Evolutionary conservation across 2,329 filamentous ascomycete species (phyloP).

Genomic region (Pestalotiopsis sp.): DNA sequence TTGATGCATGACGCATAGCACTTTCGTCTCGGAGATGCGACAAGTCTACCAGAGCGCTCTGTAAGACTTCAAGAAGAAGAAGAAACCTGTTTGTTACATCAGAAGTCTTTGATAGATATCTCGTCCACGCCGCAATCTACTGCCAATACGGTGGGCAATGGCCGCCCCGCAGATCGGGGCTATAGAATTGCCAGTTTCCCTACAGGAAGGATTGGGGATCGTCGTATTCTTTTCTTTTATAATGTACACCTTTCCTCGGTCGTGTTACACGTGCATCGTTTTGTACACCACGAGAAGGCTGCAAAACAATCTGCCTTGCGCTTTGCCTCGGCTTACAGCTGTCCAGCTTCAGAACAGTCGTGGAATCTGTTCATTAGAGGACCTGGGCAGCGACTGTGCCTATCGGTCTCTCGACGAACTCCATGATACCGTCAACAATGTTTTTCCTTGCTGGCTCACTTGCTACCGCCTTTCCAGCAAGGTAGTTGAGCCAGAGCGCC

Average conservation of each 20-base stretch:
- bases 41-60: not conserved
- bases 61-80: not conserved
- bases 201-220: not conserved
- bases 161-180: not conserved
- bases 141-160: not conserved
- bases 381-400: slow-evolving; percentile 60
- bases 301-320: not conserved
- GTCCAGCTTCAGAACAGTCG: not conserved
- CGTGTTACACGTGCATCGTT: not conserved
- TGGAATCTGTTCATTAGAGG: not conserved
- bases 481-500: slow-evolving; percentile 86
- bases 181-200: not conserved
- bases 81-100: not conserved
- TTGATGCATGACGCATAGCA: not conserved
- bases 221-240: not conserved
- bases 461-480: slow-evolving; percentile 84
- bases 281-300: not conserved
- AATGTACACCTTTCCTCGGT: not conserved
- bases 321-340: not conserved
- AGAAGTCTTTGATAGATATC: not conserved
- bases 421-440: slow-evolving; percentile 85
- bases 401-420: slow-evolving; percentile 83
- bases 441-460: slow-evolving; percentile 80
- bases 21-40: not conserved
- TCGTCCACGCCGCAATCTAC: not conserved